Base-by-base conservation (phyloP, 2,329 filamentous ascomycete genomes). In the Penicillium sp. region DNA sequence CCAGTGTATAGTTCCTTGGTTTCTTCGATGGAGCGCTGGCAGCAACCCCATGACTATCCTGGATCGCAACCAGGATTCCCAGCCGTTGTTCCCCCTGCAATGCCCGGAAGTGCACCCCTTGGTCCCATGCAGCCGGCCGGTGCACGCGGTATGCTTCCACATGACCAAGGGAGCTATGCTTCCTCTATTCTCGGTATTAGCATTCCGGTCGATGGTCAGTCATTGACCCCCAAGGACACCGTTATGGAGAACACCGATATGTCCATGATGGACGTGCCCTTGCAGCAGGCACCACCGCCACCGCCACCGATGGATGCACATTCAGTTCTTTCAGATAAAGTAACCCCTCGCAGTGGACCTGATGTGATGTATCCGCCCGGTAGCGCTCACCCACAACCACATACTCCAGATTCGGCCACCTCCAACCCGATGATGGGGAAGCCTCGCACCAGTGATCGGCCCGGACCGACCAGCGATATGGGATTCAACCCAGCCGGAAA, bases 1-100 rank as follows among this genome's bases (percentile, higher is more conserved):
- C 71, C 74, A 5, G 68, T 70, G 2, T 75, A 75, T 59, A 54
- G 60, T n/a, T 68, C 71, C 3, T 60, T 75, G 39, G 55, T 65
- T 14, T 65, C 68, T 16, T 58, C 49, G 33, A 70, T 75, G 47
- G 68, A 71, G 24, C 64, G 65, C 16, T 71, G 64, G 65, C 61
- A 69, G 51, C 63, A 62, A 35, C 55, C 64, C 7, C 67, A 60
- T 43, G 61, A 65, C 4, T 33, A 60, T 1, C 21, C 60, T 11
- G 57, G 51, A 3, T 19, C 62, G 10, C 22, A 56, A 26, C 60
- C 57, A 2, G 21, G 46, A 14, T 52, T 58, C 4, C 31, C 54
- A 14, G 56, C 57, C 22, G 26, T 19, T 16, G 22, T 47, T 10
- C 19, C 26, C 7, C 21, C 46, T 14, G 21, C 49, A 21, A 39